Percentiles rank a stretch among this genome's conserved stretches.
Conservation (phyloP, 2,329 filamentous ascomycete species). For the Beauveria bassiana region DNA sequence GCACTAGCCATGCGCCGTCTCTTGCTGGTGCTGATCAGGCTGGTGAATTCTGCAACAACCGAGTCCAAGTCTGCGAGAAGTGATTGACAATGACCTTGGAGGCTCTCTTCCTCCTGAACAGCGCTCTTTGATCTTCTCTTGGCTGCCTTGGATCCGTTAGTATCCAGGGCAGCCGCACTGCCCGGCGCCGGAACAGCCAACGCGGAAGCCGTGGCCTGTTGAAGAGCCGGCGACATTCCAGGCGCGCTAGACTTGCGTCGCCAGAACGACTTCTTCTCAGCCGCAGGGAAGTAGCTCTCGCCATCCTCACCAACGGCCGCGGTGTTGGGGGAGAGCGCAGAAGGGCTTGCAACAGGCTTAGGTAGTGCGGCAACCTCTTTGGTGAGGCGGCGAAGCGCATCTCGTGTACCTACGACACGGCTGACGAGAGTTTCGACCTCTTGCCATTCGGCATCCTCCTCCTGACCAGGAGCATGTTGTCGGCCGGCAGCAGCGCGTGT, state of each 20-base stretch:
- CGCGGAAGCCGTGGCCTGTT: slow-evolving; percentile 30
- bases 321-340: slow-evolving; percentile 34
- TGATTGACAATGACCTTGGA: slow-evolving; percentile 76
- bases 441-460: slow-evolving; percentile 78
- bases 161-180: slow-evolving; percentile 23
- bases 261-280: slow-evolving; percentile 76
- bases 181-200: slow-evolving; percentile 36
- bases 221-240: slow-evolving; percentile 32
- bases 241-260: slow-evolving; percentile 69
- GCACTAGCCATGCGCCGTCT: slow-evolving; percentile 57
- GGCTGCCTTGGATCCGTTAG: slow-evolving; percentile 24
- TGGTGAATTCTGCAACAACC: slow-evolving; percentile 75
- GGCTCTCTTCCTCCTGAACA: slow-evolving; percentile 50
- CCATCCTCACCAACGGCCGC: slow-evolving; percentile 41
- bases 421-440: slow-evolving; percentile 80
- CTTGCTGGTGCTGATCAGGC: slow-evolving; percentile 71
- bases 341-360: slow-evolving; percentile 19
- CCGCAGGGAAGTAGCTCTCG: slow-evolving; percentile 46
- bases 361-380: slow-evolving; percentile 64
- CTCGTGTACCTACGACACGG: slow-evolving; percentile 76
- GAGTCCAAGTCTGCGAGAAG: slow-evolving; percentile 78
- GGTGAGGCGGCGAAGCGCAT: slow-evolving; percentile 78
- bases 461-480: slow-evolving; percentile 24
- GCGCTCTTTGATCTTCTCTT: slow-evolving; percentile 30
- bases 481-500: slow-evolving; percentile 16